Percentiles rank a stretch among this genome's conserved stretches.
These are phyloP conservation scores for Penicillium herquei DNA, from an alignment of 495 filamentous ascomycete species.

Conservation along the genomic window DNA sequence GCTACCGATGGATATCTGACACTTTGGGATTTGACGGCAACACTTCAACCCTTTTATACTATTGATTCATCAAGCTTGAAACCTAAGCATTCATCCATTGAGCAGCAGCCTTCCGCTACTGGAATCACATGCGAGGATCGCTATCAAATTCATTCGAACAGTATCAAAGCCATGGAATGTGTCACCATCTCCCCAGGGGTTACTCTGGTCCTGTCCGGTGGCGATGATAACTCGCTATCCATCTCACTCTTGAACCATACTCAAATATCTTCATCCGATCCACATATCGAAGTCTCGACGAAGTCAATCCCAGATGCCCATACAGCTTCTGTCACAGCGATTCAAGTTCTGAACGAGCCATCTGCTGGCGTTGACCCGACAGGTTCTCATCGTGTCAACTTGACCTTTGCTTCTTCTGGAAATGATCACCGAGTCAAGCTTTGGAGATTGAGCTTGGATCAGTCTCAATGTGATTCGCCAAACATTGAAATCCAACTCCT, in stretches of 20 bases:
- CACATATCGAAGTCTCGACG: conserved; percentile 32
- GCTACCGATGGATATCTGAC: conserved; percentile 63
- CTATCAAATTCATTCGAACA: conserved; percentile 68
- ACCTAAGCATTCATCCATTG: conserved; percentile 18
- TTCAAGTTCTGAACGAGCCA: conserved; percentile 44
- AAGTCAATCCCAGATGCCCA: conserved; percentile 70
- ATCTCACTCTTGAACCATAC: conserved; percentile 47
- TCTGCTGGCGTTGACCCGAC: no score
- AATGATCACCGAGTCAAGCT: conserved; percentile 81
- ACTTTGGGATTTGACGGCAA: conserved; percentile 47
- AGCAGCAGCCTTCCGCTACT: conserved; percentile 14
- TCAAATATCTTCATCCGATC: not conserved
- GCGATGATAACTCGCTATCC: conserved; percentile 78
- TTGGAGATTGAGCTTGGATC: conserved; percentile 57
- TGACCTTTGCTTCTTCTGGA: conserved; percentile 60
- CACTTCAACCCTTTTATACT: conserved; percentile 31
- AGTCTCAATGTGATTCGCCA: conserved; percentile 26
- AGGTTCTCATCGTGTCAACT: not conserved
- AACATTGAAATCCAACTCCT: conserved; percentile 43
- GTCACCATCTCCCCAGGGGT: conserved; percentile 25
- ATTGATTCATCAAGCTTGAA: conserved; percentile 21
- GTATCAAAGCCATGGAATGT: conserved; percentile 59
- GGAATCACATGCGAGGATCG: conserved; percentile 34
- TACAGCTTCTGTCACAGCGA: conserved; percentile 71
- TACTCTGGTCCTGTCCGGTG: conserved; percentile 66